Evolutionary conservation across 2,329 filamentous ascomycete genomes (phyloP).

Genomic region (Zymoseptoria pseudotritici): DNA sequence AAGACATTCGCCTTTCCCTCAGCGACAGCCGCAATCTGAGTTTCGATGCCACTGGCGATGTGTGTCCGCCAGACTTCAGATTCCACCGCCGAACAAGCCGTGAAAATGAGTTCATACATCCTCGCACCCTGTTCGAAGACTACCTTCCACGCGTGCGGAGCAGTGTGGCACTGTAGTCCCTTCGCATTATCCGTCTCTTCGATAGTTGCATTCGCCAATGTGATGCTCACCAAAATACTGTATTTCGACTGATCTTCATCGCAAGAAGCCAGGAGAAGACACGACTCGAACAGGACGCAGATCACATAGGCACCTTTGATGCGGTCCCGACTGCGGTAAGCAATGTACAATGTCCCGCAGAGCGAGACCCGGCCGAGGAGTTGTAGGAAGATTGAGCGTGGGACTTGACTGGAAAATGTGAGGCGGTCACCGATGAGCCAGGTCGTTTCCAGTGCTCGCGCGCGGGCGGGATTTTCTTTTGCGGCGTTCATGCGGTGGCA

Average conservation of each 20-base stretch:
- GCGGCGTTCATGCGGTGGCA: constrained; percentile 76
- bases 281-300: constrained; percentile 73
- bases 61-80: constrained; percentile 70
- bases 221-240: constrained; percentile 66
- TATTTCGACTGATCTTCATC: constrained; percentile 61
- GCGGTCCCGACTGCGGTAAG: constrained; percentile 64
- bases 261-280: constrained; percentile 66
- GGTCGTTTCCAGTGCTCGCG: constrained; percentile 67
- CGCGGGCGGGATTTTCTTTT: constrained; percentile 66
- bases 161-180: constrained; percentile 78
- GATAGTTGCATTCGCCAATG: constrained; percentile 56
- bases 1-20: constrained; percentile 41
- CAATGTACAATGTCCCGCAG: constrained; percentile 75
- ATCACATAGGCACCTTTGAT: constrained; percentile 76
- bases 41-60: constrained; percentile 48
- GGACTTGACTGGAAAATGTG: constrained; percentile 60
- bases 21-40: constrained; percentile 45
- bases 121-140: constrained; percentile 71
- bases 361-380: constrained; percentile 72
- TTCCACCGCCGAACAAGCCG: constrained; percentile 74
- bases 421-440: constrained; percentile 80
- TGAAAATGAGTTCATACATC: constrained; percentile 78
- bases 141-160: constrained; percentile 85
- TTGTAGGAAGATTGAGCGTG: constrained; percentile 51
- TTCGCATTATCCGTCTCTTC: constrained; percentile 69